Evolutionary conservation across 768 basidiomycete genomes (phyloP), one percentile per base, ranked within the genome.

Genomic region (Guyanaporus albipodus): DNA sequence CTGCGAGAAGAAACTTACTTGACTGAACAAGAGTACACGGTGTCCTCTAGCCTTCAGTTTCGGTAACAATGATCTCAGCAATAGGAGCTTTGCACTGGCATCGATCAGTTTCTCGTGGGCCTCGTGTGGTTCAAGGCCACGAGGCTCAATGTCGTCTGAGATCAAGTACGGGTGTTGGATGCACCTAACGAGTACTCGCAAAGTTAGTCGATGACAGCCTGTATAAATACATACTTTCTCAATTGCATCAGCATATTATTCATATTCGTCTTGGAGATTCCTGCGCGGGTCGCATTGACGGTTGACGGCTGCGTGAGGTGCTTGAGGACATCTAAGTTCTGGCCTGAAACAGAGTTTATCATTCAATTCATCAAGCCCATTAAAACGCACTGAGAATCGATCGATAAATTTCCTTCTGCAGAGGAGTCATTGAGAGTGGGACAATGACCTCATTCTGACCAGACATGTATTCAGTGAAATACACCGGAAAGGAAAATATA

Each of bases 141-240:
- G 71, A 41, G 88, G 85, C 55, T 96, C 94, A 18, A 97, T 85
- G 34, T 83, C 82, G 42, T 80, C 75, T 11, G 80, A 82, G 44
- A 89, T 83, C 39, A 95, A 75, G 61, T 95, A 95, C 0, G 93
- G 92, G 65, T 96, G 93, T 68, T 95, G 93, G 14, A 92, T 68
- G 63, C 89, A 91, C 67, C 89, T 91, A 38, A 33, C 35, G 19
- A 36, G 23, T n/a, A 43, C 21, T 49, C 29, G n/a, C 50, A 12
- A 46, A 18, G 27, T 38, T 36, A 27, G 21, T 29, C 22, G 34
- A 46, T 26, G 19, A 44, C 24, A 27, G 33, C 41, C 21, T 6
- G 38, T 12, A 28, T 24, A 37, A 37, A 35, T 15, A 66, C 84
- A 46, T 58, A 89, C 88, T 91, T 92, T 54, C 91, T 76, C 31